A percentile compares a stretch with the other conserved stretches of the same genome.
These are phyloP conservation scores for Bombardia bombarda DNA, from an alignment of 495 filamentous ascomycete genomes.

Conservation along the genomic window DNA sequence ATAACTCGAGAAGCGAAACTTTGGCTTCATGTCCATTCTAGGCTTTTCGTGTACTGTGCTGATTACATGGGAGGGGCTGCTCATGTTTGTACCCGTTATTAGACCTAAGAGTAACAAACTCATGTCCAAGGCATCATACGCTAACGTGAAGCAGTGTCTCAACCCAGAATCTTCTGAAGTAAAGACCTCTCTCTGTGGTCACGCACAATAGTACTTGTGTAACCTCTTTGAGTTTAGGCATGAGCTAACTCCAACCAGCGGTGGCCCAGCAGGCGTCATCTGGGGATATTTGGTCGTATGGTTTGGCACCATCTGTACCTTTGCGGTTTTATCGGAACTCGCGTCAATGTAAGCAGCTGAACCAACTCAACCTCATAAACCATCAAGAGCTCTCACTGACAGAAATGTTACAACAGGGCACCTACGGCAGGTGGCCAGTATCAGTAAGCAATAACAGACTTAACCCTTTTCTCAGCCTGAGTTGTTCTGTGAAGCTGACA, in stretches of 20 bases:
- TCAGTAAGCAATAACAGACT: slow-evolving; percentile 1
- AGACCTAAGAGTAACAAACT: no score
- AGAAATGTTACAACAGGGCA: no score
- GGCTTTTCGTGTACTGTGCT: slow-evolving; percentile 39
- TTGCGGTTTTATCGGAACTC: slow-evolving; percentile 39
- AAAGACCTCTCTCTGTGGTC: no score
- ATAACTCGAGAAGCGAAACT: slow-evolving; percentile 32
- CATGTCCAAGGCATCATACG: no score
- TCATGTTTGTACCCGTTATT: no score
- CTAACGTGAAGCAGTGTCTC: no score
- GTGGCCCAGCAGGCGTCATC: slow-evolving; percentile 44
- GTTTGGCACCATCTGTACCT: slow-evolving; percentile 38
- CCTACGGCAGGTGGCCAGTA: slow-evolving; percentile 20
- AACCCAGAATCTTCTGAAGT: no score
- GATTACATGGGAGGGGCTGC: slow-evolving; percentile 36
- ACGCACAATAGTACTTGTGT: no score
- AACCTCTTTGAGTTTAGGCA: no score
- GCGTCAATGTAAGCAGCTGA: no score
- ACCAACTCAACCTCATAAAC: no score
- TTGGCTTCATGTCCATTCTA: slow-evolving; percentile 38
- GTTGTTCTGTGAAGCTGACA: not conserved
- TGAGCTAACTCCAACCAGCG: slow-evolving; percentile 6
- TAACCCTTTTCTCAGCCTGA: not conserved
- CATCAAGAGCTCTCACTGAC: no score
- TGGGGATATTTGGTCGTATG: slow-evolving; percentile 46